These are phyloP conservation scores for Pichia exigua DNA, from an alignment of 805 yeast genomes.

Conservation along the genomic window DNA sequence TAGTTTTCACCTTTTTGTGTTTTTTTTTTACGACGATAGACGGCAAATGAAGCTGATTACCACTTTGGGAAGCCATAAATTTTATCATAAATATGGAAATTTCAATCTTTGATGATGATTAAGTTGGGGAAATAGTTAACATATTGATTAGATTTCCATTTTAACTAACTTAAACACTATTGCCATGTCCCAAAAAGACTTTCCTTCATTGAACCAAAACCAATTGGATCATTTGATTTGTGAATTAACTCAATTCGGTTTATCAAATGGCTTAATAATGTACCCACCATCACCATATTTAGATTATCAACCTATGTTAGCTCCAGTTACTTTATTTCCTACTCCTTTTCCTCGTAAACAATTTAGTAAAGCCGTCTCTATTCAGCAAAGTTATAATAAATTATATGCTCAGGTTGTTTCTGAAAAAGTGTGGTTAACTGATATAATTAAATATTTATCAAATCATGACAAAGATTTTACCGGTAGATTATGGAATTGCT, in stretches of 20 bases:
- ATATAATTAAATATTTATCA: slow-evolving; percentile 47
- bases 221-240: slow-evolving; percentile 13
- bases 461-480: slow-evolving; percentile 69
- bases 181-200: slow-evolving; percentile 5
- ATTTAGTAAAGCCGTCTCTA: slow-evolving; percentile 56
- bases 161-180: background rate
- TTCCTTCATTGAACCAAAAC: slow-evolving; percentile 12
- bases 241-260: slow-evolving; percentile 59
- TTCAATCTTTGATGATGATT: background rate
- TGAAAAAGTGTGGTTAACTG: slow-evolving; percentile 54
- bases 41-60: background rate
- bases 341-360: slow-evolving; percentile 72
- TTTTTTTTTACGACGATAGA: background rate
- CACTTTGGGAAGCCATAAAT: background rate
- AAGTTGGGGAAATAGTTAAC: background rate
- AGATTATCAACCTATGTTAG: slow-evolving; percentile 42
- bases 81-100: background rate
- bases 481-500: slow-evolving; percentile 61
- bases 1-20: too few relatives aligned
- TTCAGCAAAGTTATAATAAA: slow-evolving; percentile 64
- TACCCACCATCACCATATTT: slow-evolving; percentile 52
- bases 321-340: slow-evolving; percentile 88
- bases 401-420: slow-evolving; percentile 63
- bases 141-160: background rate
- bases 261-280: slow-evolving; percentile 77